A percentile compares a stretch with the other conserved stretches of the same genome.
These are phyloP conservation scores for Metschnikowia proteae DNA, from an alignment of 805 yeast genomes.

Conservation along the genomic window DNA sequence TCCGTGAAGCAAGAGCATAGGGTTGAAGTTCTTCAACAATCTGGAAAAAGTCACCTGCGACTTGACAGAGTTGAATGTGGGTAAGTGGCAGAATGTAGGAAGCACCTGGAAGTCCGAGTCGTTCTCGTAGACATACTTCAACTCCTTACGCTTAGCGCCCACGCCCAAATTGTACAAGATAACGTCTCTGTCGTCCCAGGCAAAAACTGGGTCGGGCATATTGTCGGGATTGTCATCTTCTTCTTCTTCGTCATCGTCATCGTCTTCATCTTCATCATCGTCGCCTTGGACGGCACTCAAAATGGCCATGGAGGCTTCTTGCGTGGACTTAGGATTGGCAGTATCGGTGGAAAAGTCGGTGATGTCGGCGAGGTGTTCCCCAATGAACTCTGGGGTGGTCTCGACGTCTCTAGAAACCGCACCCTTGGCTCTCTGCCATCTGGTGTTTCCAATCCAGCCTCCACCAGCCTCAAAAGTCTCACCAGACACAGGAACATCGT, in stretches of 20 bases:
- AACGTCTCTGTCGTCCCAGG: slow-evolving; percentile 63
- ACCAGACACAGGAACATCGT: slow-evolving; percentile 68
- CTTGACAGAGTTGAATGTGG: slow-evolving; percentile 65
- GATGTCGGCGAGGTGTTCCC: slow-evolving; percentile 62
- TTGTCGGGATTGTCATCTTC: slow-evolving; percentile 33
- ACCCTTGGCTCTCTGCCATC: slow-evolving; percentile 94
- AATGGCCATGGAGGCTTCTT: slow-evolving; percentile 79
- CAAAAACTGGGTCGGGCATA: slow-evolving; percentile 45
- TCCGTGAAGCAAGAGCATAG: slow-evolving; percentile 87
- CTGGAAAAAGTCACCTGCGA: slow-evolving; percentile 55
- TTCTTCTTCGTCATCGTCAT: slow-evolving; percentile 38
- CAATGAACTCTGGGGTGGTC: slow-evolving; percentile 65
- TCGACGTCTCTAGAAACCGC: slow-evolving; percentile 54
- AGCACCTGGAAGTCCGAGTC: slow-evolving; percentile 74
- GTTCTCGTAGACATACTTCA: slow-evolving; percentile 77
- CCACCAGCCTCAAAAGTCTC: slow-evolving; percentile 90
- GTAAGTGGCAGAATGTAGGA: slow-evolving; percentile 88
- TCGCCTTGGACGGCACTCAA: slow-evolving; percentile 57
- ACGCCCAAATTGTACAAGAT: slow-evolving; percentile 85
- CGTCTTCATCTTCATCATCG: slow-evolving; percentile 25
- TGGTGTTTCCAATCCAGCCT: slow-evolving; percentile 92
- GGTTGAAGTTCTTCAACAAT: slow-evolving; percentile 78
- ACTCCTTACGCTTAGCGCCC: slow-evolving; percentile 77
- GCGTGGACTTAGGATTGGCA: slow-evolving; percentile 54
- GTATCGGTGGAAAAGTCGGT: slow-evolving; percentile 58